A percentile compares a stretch with the other conserved stretches of the same genome.
phyloP scores from a whole-genome alignment of 257 asterid species.

The Cordia subcordata region DNA sequence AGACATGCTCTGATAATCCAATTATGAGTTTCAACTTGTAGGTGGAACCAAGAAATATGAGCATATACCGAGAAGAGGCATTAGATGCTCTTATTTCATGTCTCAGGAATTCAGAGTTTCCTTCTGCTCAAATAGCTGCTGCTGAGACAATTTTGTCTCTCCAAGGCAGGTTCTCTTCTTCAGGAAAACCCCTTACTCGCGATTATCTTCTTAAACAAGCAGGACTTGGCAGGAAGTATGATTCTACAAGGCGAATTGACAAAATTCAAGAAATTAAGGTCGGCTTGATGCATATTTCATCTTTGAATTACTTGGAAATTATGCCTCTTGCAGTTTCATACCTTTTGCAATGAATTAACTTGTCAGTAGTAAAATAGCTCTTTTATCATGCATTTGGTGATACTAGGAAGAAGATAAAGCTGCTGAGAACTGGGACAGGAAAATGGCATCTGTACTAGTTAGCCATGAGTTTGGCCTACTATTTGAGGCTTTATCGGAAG shows the following conservation, averaged over 20 bases:
- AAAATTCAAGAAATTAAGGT: constrained; percentile 50
- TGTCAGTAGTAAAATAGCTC: not conserved
- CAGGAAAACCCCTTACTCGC: constrained; percentile 66
- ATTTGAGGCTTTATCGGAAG: constrained; percentile 76
- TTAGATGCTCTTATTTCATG: constrained; percentile 60
- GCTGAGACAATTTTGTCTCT: constrained; percentile 64
- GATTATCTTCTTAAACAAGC: constrained; percentile 65
- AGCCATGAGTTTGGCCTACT: constrained; percentile 81
- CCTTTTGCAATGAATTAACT: no score
- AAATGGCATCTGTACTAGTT: constrained; percentile 58
- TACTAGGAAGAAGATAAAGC: constrained; percentile 59
- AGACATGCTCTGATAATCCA: not conserved
- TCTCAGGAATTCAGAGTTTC: constrained; percentile 60
- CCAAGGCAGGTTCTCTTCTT: constrained; percentile 77
- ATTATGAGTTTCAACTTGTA: constrained; percentile 17
- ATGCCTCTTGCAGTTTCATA: no score
- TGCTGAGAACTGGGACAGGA: constrained; percentile 70
- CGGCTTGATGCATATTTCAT: constrained; percentile 11
- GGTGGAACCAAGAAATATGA: constrained; percentile 91
- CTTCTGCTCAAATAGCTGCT: constrained; percentile 57
- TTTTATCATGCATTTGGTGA: not conserved
- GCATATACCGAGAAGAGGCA: constrained; percentile 86
- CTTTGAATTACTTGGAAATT: not conserved
- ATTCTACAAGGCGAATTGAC: constrained; percentile 43
- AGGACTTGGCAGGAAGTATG: constrained; percentile 44